These are phyloP conservation scores for Aspergillus viridinutans DNA, from an alignment of 2,329 filamentous ascomycete species.

Conservation along the genomic window DNA sequence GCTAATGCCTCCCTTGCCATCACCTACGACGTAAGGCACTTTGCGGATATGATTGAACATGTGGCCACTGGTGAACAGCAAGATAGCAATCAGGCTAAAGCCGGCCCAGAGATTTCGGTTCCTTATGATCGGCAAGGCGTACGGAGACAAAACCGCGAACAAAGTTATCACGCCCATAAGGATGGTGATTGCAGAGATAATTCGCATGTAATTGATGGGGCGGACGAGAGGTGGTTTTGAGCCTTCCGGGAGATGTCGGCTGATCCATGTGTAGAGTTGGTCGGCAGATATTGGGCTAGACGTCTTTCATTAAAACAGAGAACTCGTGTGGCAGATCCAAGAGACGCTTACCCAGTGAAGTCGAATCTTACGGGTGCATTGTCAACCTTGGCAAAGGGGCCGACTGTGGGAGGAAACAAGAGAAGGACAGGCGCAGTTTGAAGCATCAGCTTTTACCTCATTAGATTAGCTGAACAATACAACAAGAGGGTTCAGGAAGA, in stretches of 20 bases:
- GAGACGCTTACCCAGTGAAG: constrained; percentile 68
- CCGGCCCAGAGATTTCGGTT: constrained; percentile 94
- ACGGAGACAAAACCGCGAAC: constrained; percentile 68
- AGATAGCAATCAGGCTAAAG: constrained; percentile 78
- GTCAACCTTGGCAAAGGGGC: constrained; percentile 69
- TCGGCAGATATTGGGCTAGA: constrained; percentile 70
- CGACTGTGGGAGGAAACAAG: constrained; percentile 78
- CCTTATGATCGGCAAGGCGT: constrained; percentile 74
- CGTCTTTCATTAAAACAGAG: background rate
- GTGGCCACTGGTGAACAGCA: constrained; percentile 92
- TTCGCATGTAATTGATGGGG: constrained; percentile 81
- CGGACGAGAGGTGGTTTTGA: constrained; percentile 74
- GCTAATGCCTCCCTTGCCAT: constrained; percentile 78
- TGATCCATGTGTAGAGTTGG: constrained; percentile 71
- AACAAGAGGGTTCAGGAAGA: background rate
- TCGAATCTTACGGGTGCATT: constrained; percentile 73
- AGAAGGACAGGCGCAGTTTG: constrained; percentile 91
- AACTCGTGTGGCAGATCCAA: background rate
- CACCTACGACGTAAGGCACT: constrained; percentile 82
- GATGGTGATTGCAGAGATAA: constrained; percentile 64
- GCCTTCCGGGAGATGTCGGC: constrained; percentile 70
- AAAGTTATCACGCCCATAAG: constrained; percentile 66
- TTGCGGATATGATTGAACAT: constrained; percentile 99
- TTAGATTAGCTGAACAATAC: constrained; percentile 6
- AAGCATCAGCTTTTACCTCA: constrained; percentile 66